These are phyloP conservation scores for Trypanosoma congolense DNA, from an alignment of 208 protist species.

Conservation along the genomic window DNA sequence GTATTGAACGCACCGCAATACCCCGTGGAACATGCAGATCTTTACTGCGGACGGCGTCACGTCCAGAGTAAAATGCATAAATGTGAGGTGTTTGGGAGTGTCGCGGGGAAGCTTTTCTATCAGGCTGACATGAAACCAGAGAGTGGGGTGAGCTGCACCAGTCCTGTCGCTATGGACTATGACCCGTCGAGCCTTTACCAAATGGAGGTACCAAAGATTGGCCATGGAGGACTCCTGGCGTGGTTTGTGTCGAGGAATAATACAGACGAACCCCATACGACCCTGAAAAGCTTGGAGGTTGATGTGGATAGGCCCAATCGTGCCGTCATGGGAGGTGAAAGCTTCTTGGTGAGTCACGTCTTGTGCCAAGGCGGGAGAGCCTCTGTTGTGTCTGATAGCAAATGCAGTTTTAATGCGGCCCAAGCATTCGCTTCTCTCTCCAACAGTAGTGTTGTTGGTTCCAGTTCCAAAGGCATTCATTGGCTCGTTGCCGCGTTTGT, in stretches of 20 bases:
- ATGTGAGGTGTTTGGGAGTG: background rate
- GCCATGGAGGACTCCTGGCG: background rate
- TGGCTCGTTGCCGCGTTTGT: too few species aligned
- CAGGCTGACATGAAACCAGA: background rate
- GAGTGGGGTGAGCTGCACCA: background rate
- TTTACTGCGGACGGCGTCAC: background rate
- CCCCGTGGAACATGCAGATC: background rate
- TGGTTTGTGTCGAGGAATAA: conserved; percentile 2
- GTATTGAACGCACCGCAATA: background rate
- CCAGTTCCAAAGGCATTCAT: too few species aligned
- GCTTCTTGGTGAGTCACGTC: background rate
- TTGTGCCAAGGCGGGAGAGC: background rate
- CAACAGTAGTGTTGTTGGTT: too few species aligned
- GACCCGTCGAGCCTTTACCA: conserved; percentile 1
- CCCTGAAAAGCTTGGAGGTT: background rate
- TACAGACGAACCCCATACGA: background rate
- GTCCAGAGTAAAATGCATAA: background rate
- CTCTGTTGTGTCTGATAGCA: background rate
- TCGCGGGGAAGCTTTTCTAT: conserved; percentile 2
- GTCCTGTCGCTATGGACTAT: conserved; percentile 6
- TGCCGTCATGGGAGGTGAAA: background rate
- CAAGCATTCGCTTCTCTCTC: too few species aligned
- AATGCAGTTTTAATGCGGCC: too few species aligned
- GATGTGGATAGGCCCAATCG: background rate
- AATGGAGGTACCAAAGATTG: background rate